Evolutionary conservation across 345 rosid genomes (phyloP), one percentile per base, ranked within the genome.

Genomic region (Salix dunnii): DNA sequence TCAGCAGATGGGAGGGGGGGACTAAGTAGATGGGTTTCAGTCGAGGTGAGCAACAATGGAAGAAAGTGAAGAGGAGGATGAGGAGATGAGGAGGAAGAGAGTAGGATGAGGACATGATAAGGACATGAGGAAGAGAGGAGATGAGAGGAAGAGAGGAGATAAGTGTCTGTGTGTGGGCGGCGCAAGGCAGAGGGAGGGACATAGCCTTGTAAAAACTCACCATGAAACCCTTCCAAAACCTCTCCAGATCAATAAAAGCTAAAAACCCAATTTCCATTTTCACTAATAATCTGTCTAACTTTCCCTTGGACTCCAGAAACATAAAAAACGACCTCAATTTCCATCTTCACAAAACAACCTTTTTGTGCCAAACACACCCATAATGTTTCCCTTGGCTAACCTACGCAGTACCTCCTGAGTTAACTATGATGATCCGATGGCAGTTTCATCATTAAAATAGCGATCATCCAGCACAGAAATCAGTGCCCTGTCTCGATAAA

Each of bases 301-400:
- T 73, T 53, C 74, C 84, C 5, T 67, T 87, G 2, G 85, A 85
- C 51, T 64, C 76, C 72, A 30, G 78, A 46, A 58, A 73, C 43
- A 64, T 88, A 71, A 86, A 88, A 40, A 66, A 75, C n/a, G 76
- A 73, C 70, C 82, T 94, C 77, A n/a, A 46, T 89, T 27, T 73
- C 86, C 53, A 81, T 90, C 75, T 88, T 94, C 91, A 85, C 89
- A 78, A 81, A 74, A 42, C 88, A 83, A 16, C 89, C 88, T n/a
- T 83, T 85, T 78, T n/a, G n/a, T n/a, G n/a, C n/a, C n/a, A n/a
- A n/a, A n/a, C n/a, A n/a, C n/a, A n/a, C n/a, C n/a, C n/a, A n/a
- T n/a, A n/a, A 1, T 51, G 58, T 20, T 51, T 2, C 58, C 53
- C 53, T 17, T n/a, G n/a, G n/a, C n/a, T n/a, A n/a, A n/a, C n/a